Evolutionary conservation across 805 yeast species (phyloP).

Genomic region (Phaffomyces antillensis): DNA sequence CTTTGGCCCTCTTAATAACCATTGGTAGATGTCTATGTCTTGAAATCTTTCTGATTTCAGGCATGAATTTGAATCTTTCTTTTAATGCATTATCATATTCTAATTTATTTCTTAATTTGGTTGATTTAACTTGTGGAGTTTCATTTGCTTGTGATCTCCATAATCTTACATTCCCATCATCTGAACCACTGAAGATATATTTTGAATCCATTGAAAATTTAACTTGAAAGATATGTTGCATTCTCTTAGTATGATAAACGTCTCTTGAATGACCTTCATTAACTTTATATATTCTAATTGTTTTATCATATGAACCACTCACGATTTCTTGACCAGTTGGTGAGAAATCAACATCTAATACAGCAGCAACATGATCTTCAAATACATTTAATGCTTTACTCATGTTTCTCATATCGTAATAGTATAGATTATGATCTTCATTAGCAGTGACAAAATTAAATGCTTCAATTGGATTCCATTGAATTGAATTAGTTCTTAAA

Average conservation of each 20-base stretch:
- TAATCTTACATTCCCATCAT: constrained; percentile 89
- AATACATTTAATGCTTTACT: constrained; percentile 72
- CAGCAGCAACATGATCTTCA: constrained; percentile 95
- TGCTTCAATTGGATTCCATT: constrained; percentile 99
- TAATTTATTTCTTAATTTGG: constrained; percentile 71
- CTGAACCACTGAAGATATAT: constrained; percentile 85
- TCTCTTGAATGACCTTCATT: constrained; percentile 90
- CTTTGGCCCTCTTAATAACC: constrained; percentile 82
- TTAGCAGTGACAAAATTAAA: constrained; percentile 85
- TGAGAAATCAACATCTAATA: constrained; percentile 87
- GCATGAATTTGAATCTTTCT: constrained; percentile 92
- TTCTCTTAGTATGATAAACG: constrained; percentile 91
- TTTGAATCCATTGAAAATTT: constrained; percentile 84
- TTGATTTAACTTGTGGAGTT: constrained; percentile 71
- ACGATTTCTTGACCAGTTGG: constrained; percentile 97
- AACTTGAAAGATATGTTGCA: constrained; percentile 89
- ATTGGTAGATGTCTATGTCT: constrained; percentile 90
- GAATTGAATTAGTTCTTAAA: constrained; percentile 75
- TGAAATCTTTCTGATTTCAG: constrained; percentile 84
- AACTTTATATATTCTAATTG: constrained; percentile 71
- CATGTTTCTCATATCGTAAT: constrained; percentile 96
- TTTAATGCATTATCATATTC: constrained; percentile 90
- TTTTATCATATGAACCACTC: constrained; percentile 91
- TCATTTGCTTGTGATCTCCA: constrained; percentile 91
- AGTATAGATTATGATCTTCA: constrained; percentile 91